Evolutionary conservation across 805 yeast species (phyloP).

Genomic region (Candida pini): DNA sequence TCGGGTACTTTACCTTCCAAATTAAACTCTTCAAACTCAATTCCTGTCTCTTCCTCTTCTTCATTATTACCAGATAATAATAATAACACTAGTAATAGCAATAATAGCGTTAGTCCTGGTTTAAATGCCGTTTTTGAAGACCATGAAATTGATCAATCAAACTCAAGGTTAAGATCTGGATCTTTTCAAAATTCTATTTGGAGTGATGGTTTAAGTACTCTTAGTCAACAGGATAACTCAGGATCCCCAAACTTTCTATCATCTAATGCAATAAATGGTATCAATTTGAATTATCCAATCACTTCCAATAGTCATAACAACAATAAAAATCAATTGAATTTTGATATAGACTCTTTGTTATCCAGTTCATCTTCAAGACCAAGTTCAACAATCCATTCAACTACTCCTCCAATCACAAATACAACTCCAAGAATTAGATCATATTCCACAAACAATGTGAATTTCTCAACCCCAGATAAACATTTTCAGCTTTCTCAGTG

Average conservation of each 20-base stretch:
- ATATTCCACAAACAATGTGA: constrained; percentile 39
- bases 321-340: constrained; percentile 24
- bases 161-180: constrained; percentile 46
- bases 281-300: constrained; percentile 9
- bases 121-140: constrained; percentile 22
- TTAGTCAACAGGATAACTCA: constrained; percentile 11
- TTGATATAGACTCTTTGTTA: constrained; percentile 18
- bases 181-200: constrained; percentile 54
- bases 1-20: constrained; percentile 78
- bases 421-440: constrained; percentile 41
- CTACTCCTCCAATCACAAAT: constrained; percentile 13
- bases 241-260: constrained; percentile 16
- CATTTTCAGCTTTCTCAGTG: constrained; percentile 18
- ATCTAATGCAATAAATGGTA: constrained; percentile 8
- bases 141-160: constrained; percentile 17
- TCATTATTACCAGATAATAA: constrained; percentile 11
- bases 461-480: constrained; percentile 24
- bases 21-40: constrained; percentile 27
- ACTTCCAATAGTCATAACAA: too few species aligned
- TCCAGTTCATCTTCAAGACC: constrained; percentile 15
- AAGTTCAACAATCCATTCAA: constrained; percentile 7
- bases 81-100: background rate
- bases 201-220: constrained; percentile 39
- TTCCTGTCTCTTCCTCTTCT: constrained; percentile 12
- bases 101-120: constrained; percentile 20